Evolutionary conservation across 768 basidiomycete species (phyloP), one percentile per base, ranked within the genome.

Genomic region (Tylopilus plumbeoviolaceoides): DNA sequence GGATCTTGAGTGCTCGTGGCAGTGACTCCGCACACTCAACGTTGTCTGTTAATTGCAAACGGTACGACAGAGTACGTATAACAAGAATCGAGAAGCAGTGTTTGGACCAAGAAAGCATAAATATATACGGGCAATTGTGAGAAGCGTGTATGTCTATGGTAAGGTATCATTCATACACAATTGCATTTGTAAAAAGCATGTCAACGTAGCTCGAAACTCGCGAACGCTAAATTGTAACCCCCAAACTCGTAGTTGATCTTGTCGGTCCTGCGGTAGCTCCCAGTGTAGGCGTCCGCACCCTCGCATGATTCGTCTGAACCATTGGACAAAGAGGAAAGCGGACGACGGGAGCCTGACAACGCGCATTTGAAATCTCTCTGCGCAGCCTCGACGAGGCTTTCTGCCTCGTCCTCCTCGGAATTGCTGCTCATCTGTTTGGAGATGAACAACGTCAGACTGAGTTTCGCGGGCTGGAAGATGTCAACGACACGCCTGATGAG

Each of bases 231-330:
- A 67, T 91, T 90, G 67, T 94, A 94, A 48, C 87, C 92, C 43
- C 90, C 89, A 67, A 98, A 93, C 69, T 95, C 94, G 75, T 99
- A 99, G 68, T 95, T 92, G 69, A 99, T 98, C 72, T 95, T 91
- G 75, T 98, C 97, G 46, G 90, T 95, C 59, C 94, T 77, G 60
- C 76, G 83, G 72, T 95, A 98, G 14, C 62, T 70, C 58, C 63
- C 59, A 59, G 59, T 50, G 65, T 56, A 51, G 50, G 56, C 49
- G 44, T 63, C 53, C 25, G 47, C 50, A 44, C n/a, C 40, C 44
- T 55, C 59, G 47, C 59, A 56, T 15, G 54, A 25, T n/a, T 44
- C 41, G 38, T 63, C 55, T 27, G 59, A 51, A 27, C 51, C 44
- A 33, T 31, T 54, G 52, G 69, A 70, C 20, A 63, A 58, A 48